Evolutionary conservation across 345 rosid genomes (phyloP).

Genomic region (Brassica cretica): DNA sequence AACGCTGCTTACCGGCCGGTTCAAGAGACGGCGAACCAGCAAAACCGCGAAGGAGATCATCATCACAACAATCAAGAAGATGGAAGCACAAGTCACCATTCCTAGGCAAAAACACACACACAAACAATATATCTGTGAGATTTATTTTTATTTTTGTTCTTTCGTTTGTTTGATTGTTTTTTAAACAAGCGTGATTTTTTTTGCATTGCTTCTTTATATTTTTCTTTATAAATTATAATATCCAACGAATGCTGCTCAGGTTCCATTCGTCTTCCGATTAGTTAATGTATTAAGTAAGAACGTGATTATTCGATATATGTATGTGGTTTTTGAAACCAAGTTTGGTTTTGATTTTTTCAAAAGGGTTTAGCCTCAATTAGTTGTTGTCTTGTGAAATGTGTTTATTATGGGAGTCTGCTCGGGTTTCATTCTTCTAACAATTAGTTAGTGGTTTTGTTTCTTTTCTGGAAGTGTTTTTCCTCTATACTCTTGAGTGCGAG

Average conservation of each 20-base stretch:
- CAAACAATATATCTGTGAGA: conserved; percentile 33
- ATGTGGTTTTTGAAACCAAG: conserved; percentile 15
- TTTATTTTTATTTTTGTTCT: conserved; percentile 30
- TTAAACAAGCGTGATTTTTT: conserved; percentile 21
- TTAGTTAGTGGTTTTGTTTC: not conserved
- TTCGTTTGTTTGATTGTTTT: conserved; percentile 33
- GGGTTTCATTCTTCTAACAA: not conserved
- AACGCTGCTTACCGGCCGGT: conserved; percentile 56
- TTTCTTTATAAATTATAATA: conserved; percentile 5
- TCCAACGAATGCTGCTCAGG: conserved; percentile 12
- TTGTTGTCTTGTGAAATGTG: not conserved
- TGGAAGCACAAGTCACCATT: conserved; percentile 41
- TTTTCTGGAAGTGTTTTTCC: not conserved
- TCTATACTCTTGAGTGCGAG: not conserved
- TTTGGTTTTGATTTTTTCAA: not conserved
- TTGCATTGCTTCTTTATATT: conserved; percentile 26
- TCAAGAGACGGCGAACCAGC: conserved; percentile 43
- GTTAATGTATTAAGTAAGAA: conserved; percentile 32
- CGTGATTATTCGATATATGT: conserved; percentile 19
- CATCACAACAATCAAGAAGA: conserved; percentile 41
- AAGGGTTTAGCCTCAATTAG: conserved; percentile 28
- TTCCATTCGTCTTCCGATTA: conserved; percentile 31
- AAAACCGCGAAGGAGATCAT: conserved; percentile 50
- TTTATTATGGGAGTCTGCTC: not conserved
- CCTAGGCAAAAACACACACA: conserved; percentile 39